These are phyloP conservation scores for Mycena sp. DNA, from an alignment of 1,284 basidiomycete genomes.

Conservation along the genomic window DNA sequence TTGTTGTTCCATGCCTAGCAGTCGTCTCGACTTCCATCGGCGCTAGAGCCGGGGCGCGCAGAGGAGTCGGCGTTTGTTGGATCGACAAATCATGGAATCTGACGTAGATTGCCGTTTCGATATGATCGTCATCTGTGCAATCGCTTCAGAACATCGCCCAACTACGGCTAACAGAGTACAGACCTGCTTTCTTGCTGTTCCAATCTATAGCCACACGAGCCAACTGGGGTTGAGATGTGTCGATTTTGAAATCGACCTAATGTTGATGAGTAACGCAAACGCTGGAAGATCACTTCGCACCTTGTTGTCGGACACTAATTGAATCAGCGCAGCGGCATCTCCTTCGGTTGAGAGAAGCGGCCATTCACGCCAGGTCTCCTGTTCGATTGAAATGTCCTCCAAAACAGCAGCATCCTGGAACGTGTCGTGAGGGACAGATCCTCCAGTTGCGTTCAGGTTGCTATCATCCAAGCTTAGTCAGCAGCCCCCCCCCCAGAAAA, in stretches of 20 bases:
- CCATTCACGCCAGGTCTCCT: constrained; percentile 73
- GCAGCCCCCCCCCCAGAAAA: not conserved
- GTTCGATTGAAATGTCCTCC: constrained; percentile 62
- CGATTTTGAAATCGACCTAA: constrained; percentile 74
- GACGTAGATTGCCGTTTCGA: constrained; percentile 71
- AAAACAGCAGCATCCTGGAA: constrained; percentile 75
- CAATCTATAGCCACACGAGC: constrained; percentile 70
- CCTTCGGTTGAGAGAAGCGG: constrained; percentile 77
- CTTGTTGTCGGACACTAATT: constrained; percentile 76
- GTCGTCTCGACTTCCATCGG: constrained; percentile 33
- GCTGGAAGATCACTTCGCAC: constrained; percentile 43
- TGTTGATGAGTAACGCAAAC: constrained; percentile 8
- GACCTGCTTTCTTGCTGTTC: constrained; percentile 88
- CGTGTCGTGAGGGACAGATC: constrained; percentile 66
- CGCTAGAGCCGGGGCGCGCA: constrained; percentile 4
- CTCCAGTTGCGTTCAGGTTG: constrained; percentile 76
- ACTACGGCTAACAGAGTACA: constrained; percentile 29
- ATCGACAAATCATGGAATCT: constrained; percentile 47
- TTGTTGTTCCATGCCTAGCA: constrained; percentile 55
- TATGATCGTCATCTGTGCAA: constrained; percentile 78
- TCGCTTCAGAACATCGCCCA: not conserved
- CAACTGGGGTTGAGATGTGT: constrained; percentile 65
- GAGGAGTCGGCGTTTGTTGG: constrained; percentile 18
- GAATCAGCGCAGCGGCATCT: constrained; percentile 74
- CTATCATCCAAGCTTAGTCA: constrained; percentile 43